phyloP scores from a whole-genome alignment of 495 filamentous ascomycete species.

The Cercophora newfieldiana region DNA sequence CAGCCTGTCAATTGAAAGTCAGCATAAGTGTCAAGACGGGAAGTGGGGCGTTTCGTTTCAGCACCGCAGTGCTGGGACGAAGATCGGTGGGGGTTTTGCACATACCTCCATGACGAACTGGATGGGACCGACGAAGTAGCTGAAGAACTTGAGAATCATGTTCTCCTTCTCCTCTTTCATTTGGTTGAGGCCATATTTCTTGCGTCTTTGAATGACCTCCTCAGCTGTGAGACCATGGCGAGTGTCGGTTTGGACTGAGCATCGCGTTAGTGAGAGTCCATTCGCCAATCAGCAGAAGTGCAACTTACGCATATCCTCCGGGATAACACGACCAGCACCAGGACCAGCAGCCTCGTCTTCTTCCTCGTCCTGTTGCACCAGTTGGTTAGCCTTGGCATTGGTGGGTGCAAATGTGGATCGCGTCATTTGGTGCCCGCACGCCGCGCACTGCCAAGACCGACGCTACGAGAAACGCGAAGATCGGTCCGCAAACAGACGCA shows the following conservation, averaged over 20 bases:
- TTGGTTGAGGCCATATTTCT: constrained; percentile 81
- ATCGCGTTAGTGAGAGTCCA: constrained; percentile 1
- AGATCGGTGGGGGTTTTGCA: constrained; percentile 18
- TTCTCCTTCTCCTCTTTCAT: constrained; percentile 90
- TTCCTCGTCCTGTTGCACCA: constrained; percentile 36
- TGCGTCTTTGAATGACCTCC: constrained; percentile 69
- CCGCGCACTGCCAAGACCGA: not conserved
- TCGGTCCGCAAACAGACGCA: not conserved
- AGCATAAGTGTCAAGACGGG: constrained; percentile 27
- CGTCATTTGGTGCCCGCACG: not conserved
- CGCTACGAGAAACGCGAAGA: not conserved
- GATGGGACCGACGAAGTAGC: constrained; percentile 85
- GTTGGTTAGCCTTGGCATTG: constrained; percentile 18
- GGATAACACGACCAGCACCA: constrained; percentile 54
- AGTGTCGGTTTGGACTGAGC: constrained; percentile 60
- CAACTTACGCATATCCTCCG: constrained; percentile 56
- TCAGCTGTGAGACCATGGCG: constrained; percentile 65
- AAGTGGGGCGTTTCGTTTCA: constrained; percentile 37
- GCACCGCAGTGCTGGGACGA: constrained; percentile 19
- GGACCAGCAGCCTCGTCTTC: constrained; percentile 56
- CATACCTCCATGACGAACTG: constrained; percentile 93
- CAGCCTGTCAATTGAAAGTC: constrained; percentile 29
- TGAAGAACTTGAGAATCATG: constrained; percentile 77
- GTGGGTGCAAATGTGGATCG: not conserved
- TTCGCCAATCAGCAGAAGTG: too few species aligned